A percentile compares a stretch with the other conserved stretches of the same genome.
Evolutionary conservation across 2,329 filamentous ascomycete species (phyloP).

Genomic region (Nemania diffusa): DNA sequence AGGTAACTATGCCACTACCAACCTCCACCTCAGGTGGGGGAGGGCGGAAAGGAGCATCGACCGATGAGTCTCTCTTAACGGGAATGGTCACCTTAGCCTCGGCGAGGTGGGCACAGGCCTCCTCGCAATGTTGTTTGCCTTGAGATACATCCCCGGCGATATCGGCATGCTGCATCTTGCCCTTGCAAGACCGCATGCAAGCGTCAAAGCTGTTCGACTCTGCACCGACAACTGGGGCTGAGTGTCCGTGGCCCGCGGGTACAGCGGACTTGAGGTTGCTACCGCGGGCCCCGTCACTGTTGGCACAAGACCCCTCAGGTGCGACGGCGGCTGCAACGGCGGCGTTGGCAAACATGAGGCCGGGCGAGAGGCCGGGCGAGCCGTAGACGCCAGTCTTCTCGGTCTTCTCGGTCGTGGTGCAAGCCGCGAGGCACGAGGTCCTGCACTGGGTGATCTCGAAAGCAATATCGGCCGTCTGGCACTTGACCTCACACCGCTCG

Average conservation of each 20-base stretch:
- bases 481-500: conserved; percentile 20
- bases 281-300: neutral
- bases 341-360: neutral
- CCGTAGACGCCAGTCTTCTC: neutral
- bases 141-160: conserved; percentile 13
- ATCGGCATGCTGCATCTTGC: neutral
- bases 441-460: conserved; percentile 25
- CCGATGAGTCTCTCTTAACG: neutral
- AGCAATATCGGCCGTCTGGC: conserved; percentile 27
- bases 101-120: conserved; percentile 1
- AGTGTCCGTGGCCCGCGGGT: too few relatives aligned
- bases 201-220: conserved; percentile 25
- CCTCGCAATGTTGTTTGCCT: conserved; percentile 19
- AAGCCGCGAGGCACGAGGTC: conserved; percentile 5
- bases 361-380: neutral
- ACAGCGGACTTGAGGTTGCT: neutral
- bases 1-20: neutral
- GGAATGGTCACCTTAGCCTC: too few relatives aligned
- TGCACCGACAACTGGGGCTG: too few relatives aligned
- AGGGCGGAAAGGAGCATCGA: neutral
- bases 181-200: conserved; percentile 24
- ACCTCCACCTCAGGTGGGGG: neutral
- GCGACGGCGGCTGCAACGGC: neutral
- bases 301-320: neutral
- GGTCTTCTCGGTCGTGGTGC: neutral